These are phyloP conservation scores for Turnera subulata DNA, from an alignment of 345 rosid species.

Conservation along the genomic window DNA sequence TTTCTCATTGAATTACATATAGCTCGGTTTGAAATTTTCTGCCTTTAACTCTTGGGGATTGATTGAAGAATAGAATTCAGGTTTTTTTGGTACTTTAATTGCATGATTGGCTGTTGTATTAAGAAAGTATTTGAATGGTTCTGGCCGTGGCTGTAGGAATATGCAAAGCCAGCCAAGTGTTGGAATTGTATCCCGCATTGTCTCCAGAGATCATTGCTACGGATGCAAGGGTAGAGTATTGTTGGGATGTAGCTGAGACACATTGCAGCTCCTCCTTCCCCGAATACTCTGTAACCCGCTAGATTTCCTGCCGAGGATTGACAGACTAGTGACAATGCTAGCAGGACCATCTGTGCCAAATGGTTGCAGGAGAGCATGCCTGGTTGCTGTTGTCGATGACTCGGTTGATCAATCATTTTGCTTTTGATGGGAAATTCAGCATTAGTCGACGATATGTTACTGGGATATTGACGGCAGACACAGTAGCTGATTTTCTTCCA, in stretches of 20 bases:
- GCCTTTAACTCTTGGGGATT: no score
- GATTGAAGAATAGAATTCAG: neutral
- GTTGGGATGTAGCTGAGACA: slow-evolving; percentile 98
- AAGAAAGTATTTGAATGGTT: slow-evolving; percentile 2
- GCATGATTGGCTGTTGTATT: neutral
- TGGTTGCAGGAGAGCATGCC: slow-evolving; percentile 65
- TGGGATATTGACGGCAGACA: slow-evolving; percentile 88
- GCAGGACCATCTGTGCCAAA: slow-evolving; percentile 65
- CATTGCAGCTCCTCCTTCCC: slow-evolving; percentile 94
- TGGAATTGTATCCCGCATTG: slow-evolving; percentile 55
- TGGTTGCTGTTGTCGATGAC: slow-evolving; percentile 77
- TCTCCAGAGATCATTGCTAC: slow-evolving; percentile 81
- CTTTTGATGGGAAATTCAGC: slow-evolving; percentile 57
- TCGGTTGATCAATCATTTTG: slow-evolving; percentile 42
- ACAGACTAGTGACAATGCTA: slow-evolving; percentile 72
- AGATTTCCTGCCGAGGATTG: slow-evolving; percentile 66
- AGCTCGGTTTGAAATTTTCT: no score
- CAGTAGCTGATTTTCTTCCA: slow-evolving; percentile 82
- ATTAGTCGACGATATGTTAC: slow-evolving; percentile 67
- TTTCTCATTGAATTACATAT: no score
- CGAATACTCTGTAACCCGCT: slow-evolving; percentile 73
- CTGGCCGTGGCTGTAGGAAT: slow-evolving; percentile 32
- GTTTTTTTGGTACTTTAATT: neutral
- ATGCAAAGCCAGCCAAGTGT: slow-evolving; percentile 82
- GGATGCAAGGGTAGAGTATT: slow-evolving; percentile 89